These are phyloP conservation scores for Mycena belliarum DNA, from an alignment of 768 basidiomycete species.

Conservation along the genomic window DNA sequence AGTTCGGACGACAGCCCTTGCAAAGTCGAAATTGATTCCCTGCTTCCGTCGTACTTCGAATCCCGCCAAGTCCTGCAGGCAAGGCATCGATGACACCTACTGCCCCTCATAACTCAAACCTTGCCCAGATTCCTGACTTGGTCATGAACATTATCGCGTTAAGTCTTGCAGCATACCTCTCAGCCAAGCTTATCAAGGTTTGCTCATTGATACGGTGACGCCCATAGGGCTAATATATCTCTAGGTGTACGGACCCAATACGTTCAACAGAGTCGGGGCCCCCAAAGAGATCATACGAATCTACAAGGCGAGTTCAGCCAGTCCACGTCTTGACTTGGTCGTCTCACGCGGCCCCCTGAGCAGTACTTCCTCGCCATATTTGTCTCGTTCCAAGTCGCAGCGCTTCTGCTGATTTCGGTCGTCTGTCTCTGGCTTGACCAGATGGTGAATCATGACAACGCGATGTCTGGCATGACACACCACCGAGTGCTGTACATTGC, in stretches of 20 bases:
- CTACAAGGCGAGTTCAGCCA: conserved; percentile 29
- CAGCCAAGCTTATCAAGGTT: conserved; percentile 20
- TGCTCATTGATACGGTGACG: neutral
- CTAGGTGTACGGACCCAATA: conserved; percentile 22
- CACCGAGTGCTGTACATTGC: conserved; percentile 22
- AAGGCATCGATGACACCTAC: neutral
- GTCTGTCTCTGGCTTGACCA: conserved; percentile 34
- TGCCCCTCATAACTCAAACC: neutral
- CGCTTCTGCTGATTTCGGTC: conserved; percentile 31
- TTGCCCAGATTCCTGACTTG: conserved; percentile 16
- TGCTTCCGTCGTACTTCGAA: conserved; percentile 19
- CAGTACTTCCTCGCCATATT: conserved; percentile 33
- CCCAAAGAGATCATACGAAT: conserved; percentile 33
- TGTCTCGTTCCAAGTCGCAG: conserved; percentile 30
- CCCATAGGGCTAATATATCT: neutral
- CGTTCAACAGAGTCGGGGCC: conserved; percentile 39
- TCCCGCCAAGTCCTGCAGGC: conserved; percentile 16
- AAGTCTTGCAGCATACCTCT: conserved; percentile 14
- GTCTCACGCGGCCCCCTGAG: neutral
- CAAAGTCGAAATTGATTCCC: conserved; percentile 2
- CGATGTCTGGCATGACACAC: conserved; percentile 22
- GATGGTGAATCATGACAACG: conserved; percentile 22
- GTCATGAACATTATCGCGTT: conserved; percentile 14
- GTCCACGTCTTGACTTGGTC: neutral
- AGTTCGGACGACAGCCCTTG: conserved; percentile 17